Base-by-base conservation (phyloP, 2,329 filamentous ascomycete genomes). In the Thermomyces lanuginosus region DNA sequence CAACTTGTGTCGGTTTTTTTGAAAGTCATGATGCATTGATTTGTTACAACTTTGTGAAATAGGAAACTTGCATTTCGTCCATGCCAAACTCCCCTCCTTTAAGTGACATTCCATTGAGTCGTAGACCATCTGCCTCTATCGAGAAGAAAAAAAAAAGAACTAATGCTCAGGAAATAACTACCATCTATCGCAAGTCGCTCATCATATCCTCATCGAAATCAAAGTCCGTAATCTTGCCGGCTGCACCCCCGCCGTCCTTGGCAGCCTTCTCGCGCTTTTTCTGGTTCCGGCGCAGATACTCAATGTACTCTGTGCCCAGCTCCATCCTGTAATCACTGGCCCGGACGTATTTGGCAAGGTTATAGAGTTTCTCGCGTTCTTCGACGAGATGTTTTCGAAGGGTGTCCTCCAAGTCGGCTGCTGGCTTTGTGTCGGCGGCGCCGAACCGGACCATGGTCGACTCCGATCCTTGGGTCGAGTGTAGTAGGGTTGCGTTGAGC, bases 291-390 rank as follows among this genome's bases (percentile, higher is more conserved):
- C 60, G 62, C 27, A 63, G 32, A 26, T 56, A 56, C 22, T 70
- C 64, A 16, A 72, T 51, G 38, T 67, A 70, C 42, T 75, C 70
- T 38, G 63, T 66, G 29, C 58, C 66, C 21, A 76, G 44, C 21
- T 63, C 64, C 26, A 75, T 42, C 10, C 61, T 63, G 28, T 61
- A 56, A 35, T 72, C 68, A 9, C 60, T 62, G 32, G 65, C 59
- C 36, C 59, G 58, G 22, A 72, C 55, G 36, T 63, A 60, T 12
- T 56, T 49, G 11, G 63, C 56, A 4, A 76, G 54, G 6, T 42
- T 39, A 27, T 62, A 55, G 2, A 71, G 62, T 15, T 61, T 60
- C 22, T 49, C 38, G 16, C 60, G 63, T 41, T 68, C 66, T 21
- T 49, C 45, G 22, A 57, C 49, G 6, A 76, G 49, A 19, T 57